These are phyloP conservation scores for Prunus mume DNA, from an alignment of 306 rosid species.

Conservation along the genomic window DNA sequence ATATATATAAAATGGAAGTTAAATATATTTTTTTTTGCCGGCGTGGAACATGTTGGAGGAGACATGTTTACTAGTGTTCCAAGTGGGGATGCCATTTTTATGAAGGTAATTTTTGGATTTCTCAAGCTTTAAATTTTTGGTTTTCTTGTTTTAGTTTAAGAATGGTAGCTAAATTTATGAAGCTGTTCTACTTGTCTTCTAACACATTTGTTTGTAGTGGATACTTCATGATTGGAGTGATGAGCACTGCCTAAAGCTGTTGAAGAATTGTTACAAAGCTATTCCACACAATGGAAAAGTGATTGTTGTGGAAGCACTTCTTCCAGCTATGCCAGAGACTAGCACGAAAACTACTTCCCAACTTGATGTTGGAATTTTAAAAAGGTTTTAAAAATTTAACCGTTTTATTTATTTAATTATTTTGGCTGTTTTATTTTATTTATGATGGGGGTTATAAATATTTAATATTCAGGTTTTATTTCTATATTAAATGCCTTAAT, in stretches of 20 bases:
- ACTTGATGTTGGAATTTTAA: no score
- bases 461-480: no score
- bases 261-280: conserved; percentile 49
- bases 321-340: conserved; percentile 5
- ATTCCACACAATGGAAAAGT: conserved; percentile 51
- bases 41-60: conserved; percentile 52
- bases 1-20: no score
- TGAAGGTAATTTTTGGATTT: conserved; percentile 41
- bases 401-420: no score
- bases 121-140: neutral
- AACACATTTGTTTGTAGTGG: conserved; percentile 23
- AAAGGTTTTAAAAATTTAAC: no score
- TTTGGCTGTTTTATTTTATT: no score
- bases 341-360: neutral
- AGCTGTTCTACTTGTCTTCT: neutral
- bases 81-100: conserved; percentile 52
- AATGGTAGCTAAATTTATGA: neutral
- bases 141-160: neutral
- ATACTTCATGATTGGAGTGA: conserved; percentile 43
- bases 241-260: conserved; percentile 27
- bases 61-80: conserved; percentile 63
- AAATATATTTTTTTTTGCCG: conserved; percentile 9
- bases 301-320: conserved; percentile 35
- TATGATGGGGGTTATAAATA: no score
- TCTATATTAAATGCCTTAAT: no score